A percentile compares a stretch with the other conserved stretches of the same genome.
phyloP scores from a whole-genome alignment of 805 yeast species.

The Cyberlindnera petersonii region DNA sequence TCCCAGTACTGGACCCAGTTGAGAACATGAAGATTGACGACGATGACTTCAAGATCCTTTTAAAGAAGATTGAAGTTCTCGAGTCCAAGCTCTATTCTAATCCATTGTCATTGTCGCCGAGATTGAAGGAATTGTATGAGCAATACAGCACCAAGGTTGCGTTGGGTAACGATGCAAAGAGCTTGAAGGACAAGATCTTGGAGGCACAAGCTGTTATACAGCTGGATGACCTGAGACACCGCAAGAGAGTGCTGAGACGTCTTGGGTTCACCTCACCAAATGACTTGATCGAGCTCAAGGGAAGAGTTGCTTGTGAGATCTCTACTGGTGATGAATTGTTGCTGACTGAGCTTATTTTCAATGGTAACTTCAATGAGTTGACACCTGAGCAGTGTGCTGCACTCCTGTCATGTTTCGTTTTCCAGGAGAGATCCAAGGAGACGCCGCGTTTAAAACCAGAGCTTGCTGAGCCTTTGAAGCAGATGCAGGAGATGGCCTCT shows the following conservation, averaged over 20 bases:
- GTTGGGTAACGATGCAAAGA: conserved; percentile 54
- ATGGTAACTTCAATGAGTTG: conserved; percentile 89
- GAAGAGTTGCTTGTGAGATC: conserved; percentile 96
- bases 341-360: conserved; percentile 88
- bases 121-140: conserved; percentile 58
- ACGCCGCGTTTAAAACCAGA: conserved; percentile 83
- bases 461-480: conserved; percentile 85
- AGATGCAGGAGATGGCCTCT: conserved; percentile 85
- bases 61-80: conserved; percentile 77
- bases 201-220: conserved; percentile 92
- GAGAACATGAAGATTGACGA: conserved; percentile 91
- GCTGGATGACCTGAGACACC: conserved; percentile 86
- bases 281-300: conserved; percentile 93
- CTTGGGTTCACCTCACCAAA: conserved; percentile 82
- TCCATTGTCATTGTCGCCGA: conserved; percentile 60
- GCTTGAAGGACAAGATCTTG: conserved; percentile 57
- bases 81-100: conserved; percentile 70
- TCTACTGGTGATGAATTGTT: conserved; percentile 82
- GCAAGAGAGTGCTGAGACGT: conserved; percentile 89
- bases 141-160: conserved; percentile 63
- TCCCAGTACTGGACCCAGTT: conserved; percentile 89
- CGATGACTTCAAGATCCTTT: conserved; percentile 63
- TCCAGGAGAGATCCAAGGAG: conserved; percentile 93
- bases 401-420: conserved; percentile 87
- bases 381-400: conserved; percentile 91